Evolutionary conservation across 257 asterid genomes (phyloP), one percentile per base, ranked within the genome.

Genomic region (Craterostigma plantagineum): DNA sequence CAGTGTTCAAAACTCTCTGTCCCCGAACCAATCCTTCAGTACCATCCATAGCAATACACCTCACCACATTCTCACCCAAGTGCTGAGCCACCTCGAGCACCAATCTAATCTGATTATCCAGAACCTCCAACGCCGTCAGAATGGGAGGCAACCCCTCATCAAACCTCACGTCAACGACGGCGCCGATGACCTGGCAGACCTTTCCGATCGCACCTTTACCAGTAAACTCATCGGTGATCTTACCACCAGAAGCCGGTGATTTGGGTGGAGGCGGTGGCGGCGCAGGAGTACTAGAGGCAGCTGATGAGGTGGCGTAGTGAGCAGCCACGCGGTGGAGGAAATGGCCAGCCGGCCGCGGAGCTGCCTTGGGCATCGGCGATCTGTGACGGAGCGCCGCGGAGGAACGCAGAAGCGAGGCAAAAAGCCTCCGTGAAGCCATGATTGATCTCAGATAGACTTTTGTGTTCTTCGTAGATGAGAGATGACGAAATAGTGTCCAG

Each of bases 1-100:
- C 93, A 12, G 95, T 83, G 66, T 83, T 83, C 40, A 73, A 86
- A 51, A 83, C 95, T 39, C 63, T 67, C 63, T 79, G 93, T 17
- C 95, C 95, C 41, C 93, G 59, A 11, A 83, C 95, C 15, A 83
- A 63, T 17, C 95, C 95, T 63, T 83, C 93, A 43, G 93, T 83
- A 37, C 95, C 95, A 65, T 83, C 93, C 93, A 83, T 83, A 46
- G 95, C 95, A 65, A 83, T 83, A 41, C 91, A 76, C 65, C 93
- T 67, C 23, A 79, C 95, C 51, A 76, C 76, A 57, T 34, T 83
- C 62, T 71, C 95, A 38, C 95, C 95, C 79, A 83, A 67, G 52
- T 83, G 95, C 61, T 77, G 91, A 10, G 93, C 83, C 42, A 83
- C 95, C 69, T 83, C 95, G 53, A 83, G 66, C 47, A 83, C 95